Conservation (phyloP, 345 rosid species). For the Eucalyptus sp. region DNA sequence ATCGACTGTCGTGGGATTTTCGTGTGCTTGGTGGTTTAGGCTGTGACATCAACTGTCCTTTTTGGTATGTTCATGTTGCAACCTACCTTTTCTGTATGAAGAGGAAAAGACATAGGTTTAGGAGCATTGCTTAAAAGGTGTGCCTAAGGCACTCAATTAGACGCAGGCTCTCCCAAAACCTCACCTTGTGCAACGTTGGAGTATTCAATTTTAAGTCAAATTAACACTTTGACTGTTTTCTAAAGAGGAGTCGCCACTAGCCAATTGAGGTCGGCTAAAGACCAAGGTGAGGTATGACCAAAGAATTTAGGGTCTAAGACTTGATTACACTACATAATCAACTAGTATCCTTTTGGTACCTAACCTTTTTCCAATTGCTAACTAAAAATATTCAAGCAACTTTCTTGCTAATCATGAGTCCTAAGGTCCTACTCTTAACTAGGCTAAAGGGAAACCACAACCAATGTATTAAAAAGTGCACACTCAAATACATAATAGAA, state of each 20-base stretch:
- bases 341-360: not conserved
- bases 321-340: not conserved
- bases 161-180: not conserved
- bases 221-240: not conserved
- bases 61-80: not conserved
- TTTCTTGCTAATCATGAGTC: not conserved
- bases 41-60: not conserved
- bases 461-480: not conserved
- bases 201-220: not conserved
- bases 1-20: no score
- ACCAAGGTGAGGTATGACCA: not conserved
- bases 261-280: not conserved
- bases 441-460: not conserved
- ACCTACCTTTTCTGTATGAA: fast-evolving
- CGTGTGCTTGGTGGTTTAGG: fast-evolving
- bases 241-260: not conserved
- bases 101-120: not conserved
- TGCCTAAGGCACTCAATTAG: not conserved
- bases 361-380: not conserved
- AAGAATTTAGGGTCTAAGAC: not conserved
- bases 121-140: not conserved
- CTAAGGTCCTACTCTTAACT: no score
- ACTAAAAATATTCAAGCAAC: not conserved
- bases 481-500: not conserved
- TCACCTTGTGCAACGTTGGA: not conserved